These are phyloP conservation scores for Dioszegia crocea DNA, from an alignment of 768 basidiomycete species.

Conservation along the genomic window DNA sequence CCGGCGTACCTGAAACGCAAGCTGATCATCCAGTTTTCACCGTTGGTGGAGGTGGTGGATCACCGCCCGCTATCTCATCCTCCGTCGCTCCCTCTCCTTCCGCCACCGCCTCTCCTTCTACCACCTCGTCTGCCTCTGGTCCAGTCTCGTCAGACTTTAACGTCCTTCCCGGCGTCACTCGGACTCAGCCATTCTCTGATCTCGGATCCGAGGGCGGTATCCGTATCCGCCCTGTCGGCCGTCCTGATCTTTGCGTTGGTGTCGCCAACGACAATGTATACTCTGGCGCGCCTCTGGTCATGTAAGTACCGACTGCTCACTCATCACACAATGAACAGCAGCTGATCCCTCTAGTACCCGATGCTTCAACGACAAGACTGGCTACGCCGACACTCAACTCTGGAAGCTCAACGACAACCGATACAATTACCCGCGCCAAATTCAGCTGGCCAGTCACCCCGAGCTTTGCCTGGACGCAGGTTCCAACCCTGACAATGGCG, in stretches of 20 bases:
- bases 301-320: neutral
- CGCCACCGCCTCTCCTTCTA: neutral
- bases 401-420: conserved; percentile 3
- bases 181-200: neutral
- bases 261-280: neutral
- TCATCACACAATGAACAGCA: neutral
- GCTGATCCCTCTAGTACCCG: neutral
- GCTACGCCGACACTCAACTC: neutral
- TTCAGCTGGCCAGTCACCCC: neutral
- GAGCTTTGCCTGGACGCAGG: conserved; percentile 27
- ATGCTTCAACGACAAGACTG: neutral
- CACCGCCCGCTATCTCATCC: neutral
- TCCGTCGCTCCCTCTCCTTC: neutral
- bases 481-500: conserved; percentile 13
- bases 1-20: neutral
- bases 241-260: neutral
- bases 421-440: neutral
- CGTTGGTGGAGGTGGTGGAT: neutral
- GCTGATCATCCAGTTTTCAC: neutral
- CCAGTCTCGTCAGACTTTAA: neutral
- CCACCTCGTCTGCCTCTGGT: neutral
- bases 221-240: conserved; percentile 10
- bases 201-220: conserved; percentile 1
- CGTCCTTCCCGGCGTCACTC: neutral
- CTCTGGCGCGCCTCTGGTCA: neutral